A percentile compares a stretch with the other conserved stretches of the same genome.
Evolutionary conservation across 192 early-diverging fungal species (phyloP).

Genomic region (Obelidium mucronatum): DNA sequence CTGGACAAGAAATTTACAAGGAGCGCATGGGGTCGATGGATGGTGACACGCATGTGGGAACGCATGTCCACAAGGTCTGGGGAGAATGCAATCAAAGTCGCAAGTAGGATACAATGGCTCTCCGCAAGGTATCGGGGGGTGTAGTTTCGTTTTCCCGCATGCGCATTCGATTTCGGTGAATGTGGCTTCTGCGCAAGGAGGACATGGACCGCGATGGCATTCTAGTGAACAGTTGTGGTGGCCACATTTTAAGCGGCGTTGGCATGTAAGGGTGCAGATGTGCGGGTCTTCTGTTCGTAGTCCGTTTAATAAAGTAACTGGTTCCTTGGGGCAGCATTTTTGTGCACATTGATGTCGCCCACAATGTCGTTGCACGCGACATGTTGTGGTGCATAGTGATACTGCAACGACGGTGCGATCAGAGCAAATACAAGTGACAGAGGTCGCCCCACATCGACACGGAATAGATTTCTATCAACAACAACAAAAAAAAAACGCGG

Average conservation of each 20-base stretch:
- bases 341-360: conserved; percentile 6
- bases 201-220: conserved; percentile 30
- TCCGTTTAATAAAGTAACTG: neutral
- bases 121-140: conserved; percentile 19
- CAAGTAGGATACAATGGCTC: conserved; percentile 2
- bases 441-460: neutral
- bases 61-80: conserved; percentile 12
- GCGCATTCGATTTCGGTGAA: conserved; percentile 1
- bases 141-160: conserved; percentile 28
- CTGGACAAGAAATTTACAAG: neutral
- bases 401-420: neutral
- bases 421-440: neutral
- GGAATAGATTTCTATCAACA: neutral
- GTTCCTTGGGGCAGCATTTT: conserved; percentile 16
- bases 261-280: conserved; percentile 1
- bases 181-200: conserved; percentile 10
- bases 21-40: conserved; percentile 1
- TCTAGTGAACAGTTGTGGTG: conserved; percentile 10
- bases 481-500: neutral
- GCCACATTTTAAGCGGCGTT: conserved; percentile 14
- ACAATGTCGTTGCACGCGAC: neutral
- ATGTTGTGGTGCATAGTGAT: conserved; percentile 4
- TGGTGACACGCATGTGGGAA: conserved; percentile 5
- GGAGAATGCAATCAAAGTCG: neutral
- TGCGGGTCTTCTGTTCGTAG: conserved; percentile 16